These are phyloP conservation scores for Leucogyrophana mollusca DNA, from an alignment of 768 basidiomycete genomes.

Conservation along the genomic window DNA sequence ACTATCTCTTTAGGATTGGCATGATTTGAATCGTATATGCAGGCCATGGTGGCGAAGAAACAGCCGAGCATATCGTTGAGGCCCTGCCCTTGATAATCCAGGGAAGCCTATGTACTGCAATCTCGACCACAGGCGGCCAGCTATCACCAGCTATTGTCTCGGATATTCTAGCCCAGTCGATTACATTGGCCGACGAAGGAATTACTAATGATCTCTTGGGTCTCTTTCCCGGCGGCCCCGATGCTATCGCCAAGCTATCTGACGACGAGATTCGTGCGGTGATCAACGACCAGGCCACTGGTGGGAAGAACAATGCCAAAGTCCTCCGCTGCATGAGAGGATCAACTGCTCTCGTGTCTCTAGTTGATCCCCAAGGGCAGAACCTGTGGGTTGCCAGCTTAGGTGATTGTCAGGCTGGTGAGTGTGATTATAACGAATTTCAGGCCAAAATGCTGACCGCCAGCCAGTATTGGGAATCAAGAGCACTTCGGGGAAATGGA, in stretches of 20 bases:
- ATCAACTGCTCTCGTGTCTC: slow-evolving; percentile 46
- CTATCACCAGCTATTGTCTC: slow-evolving; percentile 21
- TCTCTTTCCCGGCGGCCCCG: slow-evolving; percentile 40
- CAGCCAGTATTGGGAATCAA: slow-evolving; percentile 41
- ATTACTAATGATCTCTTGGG: slow-evolving; percentile 36
- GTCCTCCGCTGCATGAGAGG: slow-evolving; percentile 52
- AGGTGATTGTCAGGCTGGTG: slow-evolving; percentile 56
- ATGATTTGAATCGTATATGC: slow-evolving; percentile 1
- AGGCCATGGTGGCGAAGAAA: slow-evolving; percentile 49
- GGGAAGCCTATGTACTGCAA: slow-evolving; percentile 21
- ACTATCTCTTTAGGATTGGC: no score
- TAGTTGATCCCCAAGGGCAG: slow-evolving; percentile 40
- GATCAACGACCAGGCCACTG: slow-evolving; percentile 35
- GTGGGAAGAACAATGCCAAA: slow-evolving; percentile 32
- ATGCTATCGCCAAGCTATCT: slow-evolving; percentile 28
- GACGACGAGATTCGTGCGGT: slow-evolving; percentile 39
- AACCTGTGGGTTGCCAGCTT: slow-evolving; percentile 58
- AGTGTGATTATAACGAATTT: slow-evolving; percentile 7
- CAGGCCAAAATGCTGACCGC: background rate
- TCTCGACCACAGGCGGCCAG: slow-evolving; percentile 2
- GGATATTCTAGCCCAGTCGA: slow-evolving; percentile 31
- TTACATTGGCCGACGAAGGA: slow-evolving; percentile 37
- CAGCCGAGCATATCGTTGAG: slow-evolving; percentile 38
- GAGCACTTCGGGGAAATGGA: slow-evolving; percentile 33
- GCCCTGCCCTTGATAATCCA: slow-evolving; percentile 33